Conservation (phyloP, 139 green algal genomes). For the Coelastrella sp. region DNA sequence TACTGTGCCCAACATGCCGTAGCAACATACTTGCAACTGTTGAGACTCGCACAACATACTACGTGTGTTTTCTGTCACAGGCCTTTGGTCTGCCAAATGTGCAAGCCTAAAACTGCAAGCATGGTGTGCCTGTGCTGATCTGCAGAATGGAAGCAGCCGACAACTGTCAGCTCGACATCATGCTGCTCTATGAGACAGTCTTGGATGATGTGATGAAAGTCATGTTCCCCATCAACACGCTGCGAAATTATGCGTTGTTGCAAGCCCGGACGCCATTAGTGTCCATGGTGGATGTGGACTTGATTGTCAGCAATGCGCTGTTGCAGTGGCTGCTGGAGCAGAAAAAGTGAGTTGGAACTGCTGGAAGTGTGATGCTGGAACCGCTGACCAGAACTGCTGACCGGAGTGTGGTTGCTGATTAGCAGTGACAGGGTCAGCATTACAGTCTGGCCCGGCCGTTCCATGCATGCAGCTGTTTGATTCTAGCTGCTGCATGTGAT, state of each 20-base stretch:
- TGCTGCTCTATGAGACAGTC: constrained; percentile 63
- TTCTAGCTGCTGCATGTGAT: too few species aligned
- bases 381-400: too few species aligned
- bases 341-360: constrained; percentile 26
- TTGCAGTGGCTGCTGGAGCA: constrained; percentile 8
- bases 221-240: constrained; percentile 67
- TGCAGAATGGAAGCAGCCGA: constrained; percentile 49
- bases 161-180: constrained; percentile 51
- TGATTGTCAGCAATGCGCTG: constrained; percentile 52
- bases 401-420: too few species aligned
- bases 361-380: too few species aligned
- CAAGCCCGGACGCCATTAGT: constrained; percentile 52
- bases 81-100: too few species aligned
- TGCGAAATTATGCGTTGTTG: constrained; percentile 65
- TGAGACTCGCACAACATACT: too few species aligned
- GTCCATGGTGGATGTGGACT: constrained; percentile 66
- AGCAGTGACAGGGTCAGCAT: too few species aligned
- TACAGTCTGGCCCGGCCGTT: too few species aligned
- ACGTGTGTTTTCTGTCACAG: too few species aligned
- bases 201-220: constrained; percentile 48
- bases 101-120: not conserved
- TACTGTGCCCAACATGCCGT: too few species aligned
- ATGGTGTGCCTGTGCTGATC: not conserved
- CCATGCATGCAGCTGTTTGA: too few species aligned
- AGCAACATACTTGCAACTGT: too few species aligned